Evolutionary conservation across 2,329 filamentous ascomycete species (phyloP).

Genomic region (Paecilomyces niveus): DNA sequence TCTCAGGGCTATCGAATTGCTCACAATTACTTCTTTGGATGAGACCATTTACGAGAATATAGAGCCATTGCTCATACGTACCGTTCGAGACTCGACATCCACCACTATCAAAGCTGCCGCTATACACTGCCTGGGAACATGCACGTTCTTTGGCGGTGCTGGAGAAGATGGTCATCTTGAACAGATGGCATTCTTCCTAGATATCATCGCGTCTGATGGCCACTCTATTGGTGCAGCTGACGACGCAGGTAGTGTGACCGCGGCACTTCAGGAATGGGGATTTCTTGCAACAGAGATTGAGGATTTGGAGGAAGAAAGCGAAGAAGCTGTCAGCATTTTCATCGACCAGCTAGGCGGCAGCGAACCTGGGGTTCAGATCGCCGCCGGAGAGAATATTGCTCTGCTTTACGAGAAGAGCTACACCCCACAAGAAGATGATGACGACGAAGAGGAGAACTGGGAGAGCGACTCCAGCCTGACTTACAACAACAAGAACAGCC

Average conservation of each 20-base stretch:
- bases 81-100: conserved; percentile 61
- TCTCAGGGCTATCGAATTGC: conserved; percentile 64
- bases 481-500: conserved; percentile 26
- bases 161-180: conserved; percentile 61
- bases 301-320: conserved; percentile 63
- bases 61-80: conserved; percentile 51
- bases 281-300: conserved; percentile 72
- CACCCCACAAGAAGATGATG: conserved; percentile 51
- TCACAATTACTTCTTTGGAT: conserved; percentile 59
- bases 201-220: conserved; percentile 75
- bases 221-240: conserved; percentile 64
- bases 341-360: conserved; percentile 76
- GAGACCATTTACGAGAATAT: conserved; percentile 60
- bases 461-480: conserved; percentile 36
- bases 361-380: conserved; percentile 65
- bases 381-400: conserved; percentile 73
- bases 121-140: conserved; percentile 67
- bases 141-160: conserved; percentile 68
- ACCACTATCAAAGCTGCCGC: conserved; percentile 59
- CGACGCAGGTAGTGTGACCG: conserved; percentile 61
- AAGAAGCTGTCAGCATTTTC: conserved; percentile 69
- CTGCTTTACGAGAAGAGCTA: conserved; percentile 71
- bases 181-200: conserved; percentile 66
- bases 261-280: conserved; percentile 71
- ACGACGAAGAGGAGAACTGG: conserved; percentile 42